Percentiles rank a stretch among this genome's conserved stretches.
Conservation (phyloP, 1,284 basidiomycete genomes). For the Volvariella surrecta region DNA sequence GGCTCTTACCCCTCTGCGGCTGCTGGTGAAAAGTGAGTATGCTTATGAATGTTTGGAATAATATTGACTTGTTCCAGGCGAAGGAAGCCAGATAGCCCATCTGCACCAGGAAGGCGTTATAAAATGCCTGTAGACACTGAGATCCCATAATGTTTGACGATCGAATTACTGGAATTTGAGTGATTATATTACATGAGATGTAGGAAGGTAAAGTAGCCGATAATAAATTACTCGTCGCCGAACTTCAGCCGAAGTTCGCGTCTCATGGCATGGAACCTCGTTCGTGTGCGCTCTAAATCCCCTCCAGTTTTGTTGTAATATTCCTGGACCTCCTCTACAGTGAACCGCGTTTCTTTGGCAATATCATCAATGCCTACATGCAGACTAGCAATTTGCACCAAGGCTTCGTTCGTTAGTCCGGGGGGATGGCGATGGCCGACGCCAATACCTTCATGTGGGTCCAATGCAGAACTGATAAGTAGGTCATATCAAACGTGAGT, state of each 20-base stretch:
- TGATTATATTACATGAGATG: not conserved
- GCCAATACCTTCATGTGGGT: not conserved
- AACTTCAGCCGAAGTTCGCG: conserved; percentile 38
- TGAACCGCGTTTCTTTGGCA: conserved; percentile 57
- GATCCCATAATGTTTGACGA: conserved; percentile 14
- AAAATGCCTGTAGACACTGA: conserved; percentile 45
- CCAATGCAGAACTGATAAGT: not conserved
- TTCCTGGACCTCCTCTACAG: conserved; percentile 62
- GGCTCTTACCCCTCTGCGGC: conserved; percentile 94
- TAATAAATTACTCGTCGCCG: conserved; percentile 20
- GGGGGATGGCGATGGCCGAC: too few relatives aligned
- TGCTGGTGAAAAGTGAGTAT: conserved; percentile 83
- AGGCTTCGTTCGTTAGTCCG: conserved; percentile 11
- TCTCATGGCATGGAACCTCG: conserved; percentile 59
- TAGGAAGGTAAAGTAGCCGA: not conserved
- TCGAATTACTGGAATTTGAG: not conserved
- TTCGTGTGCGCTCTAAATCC: conserved; percentile 54
- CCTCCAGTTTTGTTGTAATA: conserved; percentile 57
- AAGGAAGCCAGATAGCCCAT: conserved; percentile 69
- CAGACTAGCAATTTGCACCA: conserved; percentile 31
- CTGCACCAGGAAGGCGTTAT: conserved; percentile 64
- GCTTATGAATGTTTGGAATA: conserved; percentile 2
- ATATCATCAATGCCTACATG: conserved; percentile 56
- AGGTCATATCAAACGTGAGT: conserved; percentile 2
- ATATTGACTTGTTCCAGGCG: conserved; percentile 35